These are phyloP conservation scores for Fusarium neocosmosporiellum DNA, from an alignment of 2,329 filamentous ascomycete genomes.

Conservation along the genomic window DNA sequence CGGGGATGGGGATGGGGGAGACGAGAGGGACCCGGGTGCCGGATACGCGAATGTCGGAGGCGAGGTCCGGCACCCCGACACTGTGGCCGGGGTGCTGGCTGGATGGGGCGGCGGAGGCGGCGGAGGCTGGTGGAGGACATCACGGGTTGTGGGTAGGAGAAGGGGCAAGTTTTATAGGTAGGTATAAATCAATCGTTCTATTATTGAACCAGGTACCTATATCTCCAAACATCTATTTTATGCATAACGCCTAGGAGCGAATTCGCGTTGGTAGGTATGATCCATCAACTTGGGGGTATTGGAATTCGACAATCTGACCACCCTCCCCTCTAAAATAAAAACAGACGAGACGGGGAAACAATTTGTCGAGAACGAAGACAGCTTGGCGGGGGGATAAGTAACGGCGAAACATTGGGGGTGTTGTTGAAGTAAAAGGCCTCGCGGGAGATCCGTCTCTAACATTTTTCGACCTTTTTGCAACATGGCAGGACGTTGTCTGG, in stretches of 20 bases:
- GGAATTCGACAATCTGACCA: neutral
- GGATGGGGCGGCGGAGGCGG: neutral
- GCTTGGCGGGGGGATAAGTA: neutral
- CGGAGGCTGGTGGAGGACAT: neutral
- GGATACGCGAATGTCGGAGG: neutral
- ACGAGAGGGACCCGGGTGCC: neutral
- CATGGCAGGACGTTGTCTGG: neutral
- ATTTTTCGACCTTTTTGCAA: neutral
- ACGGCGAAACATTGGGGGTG: neutral
- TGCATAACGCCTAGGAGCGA: neutral
- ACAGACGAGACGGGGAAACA: neutral
- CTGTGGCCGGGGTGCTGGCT: neutral
- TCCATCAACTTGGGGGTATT: neutral
- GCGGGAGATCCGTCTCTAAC: neutral
- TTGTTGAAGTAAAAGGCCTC: neutral
- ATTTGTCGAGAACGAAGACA: neutral
- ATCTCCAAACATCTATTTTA: neutral
- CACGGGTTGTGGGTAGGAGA: neutral
- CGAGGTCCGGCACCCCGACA: conserved; percentile 9
- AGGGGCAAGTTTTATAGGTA: neutral
- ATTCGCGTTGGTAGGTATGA: neutral
- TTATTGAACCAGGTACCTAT: neutral
- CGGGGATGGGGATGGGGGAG: neutral
- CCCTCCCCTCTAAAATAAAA: neutral
- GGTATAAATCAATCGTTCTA: neutral